A percentile compares a stretch with the other conserved stretches of the same genome.
Evolutionary conservation across 1,139 yeast genomes (phyloP).

Genomic region (Torulaspora globosa): DNA sequence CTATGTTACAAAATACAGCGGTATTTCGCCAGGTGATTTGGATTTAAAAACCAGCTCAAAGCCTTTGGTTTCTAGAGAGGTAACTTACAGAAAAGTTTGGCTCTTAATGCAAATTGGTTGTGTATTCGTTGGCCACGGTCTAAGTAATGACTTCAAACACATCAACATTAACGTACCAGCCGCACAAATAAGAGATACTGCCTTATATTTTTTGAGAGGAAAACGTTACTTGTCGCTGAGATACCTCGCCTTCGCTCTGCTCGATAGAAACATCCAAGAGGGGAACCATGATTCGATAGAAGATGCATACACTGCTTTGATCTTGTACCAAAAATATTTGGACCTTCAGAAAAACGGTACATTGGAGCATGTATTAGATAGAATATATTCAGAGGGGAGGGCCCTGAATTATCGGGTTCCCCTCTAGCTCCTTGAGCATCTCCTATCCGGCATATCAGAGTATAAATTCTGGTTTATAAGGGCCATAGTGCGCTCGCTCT

Average conservation of each 20-base stretch:
- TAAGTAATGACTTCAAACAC: conserved; percentile 85
- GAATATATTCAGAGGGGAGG: conserved; percentile 75
- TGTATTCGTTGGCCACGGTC: conserved; percentile 91
- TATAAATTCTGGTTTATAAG: not conserved
- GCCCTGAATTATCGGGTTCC: conserved; percentile 59
- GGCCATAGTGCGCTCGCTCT: not conserved
- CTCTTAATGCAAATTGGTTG: conserved; percentile 81
- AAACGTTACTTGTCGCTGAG: conserved; percentile 80
- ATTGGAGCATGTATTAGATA: conserved; percentile 58
- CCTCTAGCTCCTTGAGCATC: conserved; percentile 1
- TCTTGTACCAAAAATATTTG: conserved; percentile 67
- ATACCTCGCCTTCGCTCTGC: conserved; percentile 76
- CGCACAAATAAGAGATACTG: conserved; percentile 83
- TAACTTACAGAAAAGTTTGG: conserved; percentile 88
- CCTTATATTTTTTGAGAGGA: conserved; percentile 67
- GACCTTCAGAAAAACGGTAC: conserved; percentile 55
- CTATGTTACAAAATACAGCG: conserved; percentile 85
- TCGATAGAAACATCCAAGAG: conserved; percentile 74
- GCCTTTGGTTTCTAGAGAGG: conserved; percentile 72
- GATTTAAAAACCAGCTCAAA: conserved; percentile 65
- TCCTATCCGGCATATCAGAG: not conserved
- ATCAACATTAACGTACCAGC: conserved; percentile 87
- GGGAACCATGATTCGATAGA: conserved; percentile 97
- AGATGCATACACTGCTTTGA: conserved; percentile 85
- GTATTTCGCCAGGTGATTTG: conserved; percentile 88